Conservation (phyloP, 2,329 filamentous ascomycete species). For the Phoma herbarum region DNA sequence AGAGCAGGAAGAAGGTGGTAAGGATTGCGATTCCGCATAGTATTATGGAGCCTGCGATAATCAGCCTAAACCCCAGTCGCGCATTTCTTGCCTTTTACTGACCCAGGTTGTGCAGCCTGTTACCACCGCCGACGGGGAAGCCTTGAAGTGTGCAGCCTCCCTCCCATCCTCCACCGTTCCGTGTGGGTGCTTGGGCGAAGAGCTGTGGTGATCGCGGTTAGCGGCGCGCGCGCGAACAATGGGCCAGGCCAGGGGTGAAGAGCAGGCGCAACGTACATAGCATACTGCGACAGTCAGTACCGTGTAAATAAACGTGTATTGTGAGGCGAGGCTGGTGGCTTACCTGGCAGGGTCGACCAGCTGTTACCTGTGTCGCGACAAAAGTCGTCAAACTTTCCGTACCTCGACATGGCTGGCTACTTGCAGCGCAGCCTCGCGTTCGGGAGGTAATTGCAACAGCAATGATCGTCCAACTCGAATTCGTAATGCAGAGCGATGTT, state of each 20-base stretch:
- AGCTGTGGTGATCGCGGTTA: constrained; percentile 62
- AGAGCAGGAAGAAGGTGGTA: constrained; percentile 72
- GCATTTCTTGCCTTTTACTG: constrained; percentile 47
- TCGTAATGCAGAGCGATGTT: constrained; percentile 15
- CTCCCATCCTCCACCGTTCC: constrained; percentile 65
- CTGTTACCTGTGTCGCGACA: constrained; percentile 59
- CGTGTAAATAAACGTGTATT: constrained; percentile 21
- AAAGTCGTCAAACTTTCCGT: constrained; percentile 56
- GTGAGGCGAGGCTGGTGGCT: constrained; percentile 11
- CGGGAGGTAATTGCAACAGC: constrained; percentile 6
- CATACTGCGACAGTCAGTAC: constrained; percentile 53
- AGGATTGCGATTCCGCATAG: constrained; percentile 80
- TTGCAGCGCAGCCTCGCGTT: constrained; percentile 35
- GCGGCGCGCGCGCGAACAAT: constrained; percentile 30
- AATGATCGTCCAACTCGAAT: constrained; percentile 7
- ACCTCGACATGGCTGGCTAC: constrained; percentile 44
- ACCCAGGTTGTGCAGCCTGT: constrained; percentile 84
- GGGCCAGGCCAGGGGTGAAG: constrained; percentile 17
- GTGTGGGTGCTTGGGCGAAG: constrained; percentile 66
- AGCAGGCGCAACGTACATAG: constrained; percentile 53
- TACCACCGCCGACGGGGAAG: constrained; percentile 72
- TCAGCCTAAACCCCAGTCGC: constrained; percentile 36
- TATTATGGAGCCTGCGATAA: constrained; percentile 78
- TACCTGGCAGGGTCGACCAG: constrained; percentile 53
- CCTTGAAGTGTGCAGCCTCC: constrained; percentile 79